A percentile compares a stretch with the other conserved stretches of the same genome.
Conservation (phyloP, 1,284 basidiomycete species). For the Trichosporon faecale region DNA sequence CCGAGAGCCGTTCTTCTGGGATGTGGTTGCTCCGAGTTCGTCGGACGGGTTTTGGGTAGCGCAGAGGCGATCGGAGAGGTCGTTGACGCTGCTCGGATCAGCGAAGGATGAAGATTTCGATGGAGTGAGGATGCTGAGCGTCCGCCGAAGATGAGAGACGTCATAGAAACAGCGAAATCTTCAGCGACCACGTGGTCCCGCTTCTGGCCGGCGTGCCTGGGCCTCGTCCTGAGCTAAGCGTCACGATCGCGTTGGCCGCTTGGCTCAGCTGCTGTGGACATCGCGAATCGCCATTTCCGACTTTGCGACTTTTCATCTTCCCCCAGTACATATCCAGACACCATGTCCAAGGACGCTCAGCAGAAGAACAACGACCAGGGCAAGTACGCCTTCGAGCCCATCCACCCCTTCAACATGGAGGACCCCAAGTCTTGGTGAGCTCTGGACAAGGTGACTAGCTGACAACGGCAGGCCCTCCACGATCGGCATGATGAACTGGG, state of each 20-base stretch:
- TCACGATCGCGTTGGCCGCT: background rate
- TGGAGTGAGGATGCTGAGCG: background rate
- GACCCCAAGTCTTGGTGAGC: constrained; percentile 49
- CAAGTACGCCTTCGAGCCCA: constrained; percentile 45
- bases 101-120: constrained; percentile 6
- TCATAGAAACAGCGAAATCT: constrained; percentile 2
- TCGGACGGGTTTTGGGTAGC: background rate
- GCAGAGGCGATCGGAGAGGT: too few species aligned
- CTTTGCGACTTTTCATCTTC: background rate
- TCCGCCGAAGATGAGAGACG: background rate
- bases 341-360: constrained; percentile 17
- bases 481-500: constrained; percentile 50
- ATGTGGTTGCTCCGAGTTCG: too few species aligned
- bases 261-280: background rate
- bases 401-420: constrained; percentile 52
- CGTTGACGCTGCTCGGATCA: background rate
- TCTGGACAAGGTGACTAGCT: background rate
- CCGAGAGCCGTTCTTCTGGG: too few species aligned
- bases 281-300: background rate
- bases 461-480: constrained; percentile 28
- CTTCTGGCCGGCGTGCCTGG: background rate
- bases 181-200: constrained; percentile 2
- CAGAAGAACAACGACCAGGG: background rate
- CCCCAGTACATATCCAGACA: background rate
- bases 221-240: background rate